Evolutionary conservation across 495 filamentous ascomycete genomes (phyloP).

Genomic region (Neurospora cerealis): DNA sequence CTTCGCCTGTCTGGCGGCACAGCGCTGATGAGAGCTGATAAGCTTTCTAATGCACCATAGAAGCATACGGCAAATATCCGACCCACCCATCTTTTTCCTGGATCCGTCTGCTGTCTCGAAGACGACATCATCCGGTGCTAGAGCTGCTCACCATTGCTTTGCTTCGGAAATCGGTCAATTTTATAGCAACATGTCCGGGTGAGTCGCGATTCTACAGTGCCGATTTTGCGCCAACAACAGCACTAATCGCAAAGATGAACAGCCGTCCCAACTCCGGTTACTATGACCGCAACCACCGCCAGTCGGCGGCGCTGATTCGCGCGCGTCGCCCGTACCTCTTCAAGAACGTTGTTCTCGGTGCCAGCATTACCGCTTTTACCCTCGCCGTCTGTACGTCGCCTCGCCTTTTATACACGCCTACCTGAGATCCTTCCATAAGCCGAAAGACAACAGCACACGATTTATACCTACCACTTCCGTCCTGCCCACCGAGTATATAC

Average conservation of each 20-base stretch:
- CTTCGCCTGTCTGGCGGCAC: neutral
- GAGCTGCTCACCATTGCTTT: neutral
- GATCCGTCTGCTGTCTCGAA: neutral
- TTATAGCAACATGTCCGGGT: conserved; percentile 14
- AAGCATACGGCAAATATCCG: conserved; percentile 3
- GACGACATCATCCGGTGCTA: neutral
- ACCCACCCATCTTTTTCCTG: conserved; percentile 3
- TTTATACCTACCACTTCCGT: neutral
- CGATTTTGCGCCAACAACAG: neutral
- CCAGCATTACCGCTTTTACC: conserved; percentile 56
- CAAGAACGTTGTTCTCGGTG: conserved; percentile 73
- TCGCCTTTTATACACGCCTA: neutral
- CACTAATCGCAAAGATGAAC: neutral
- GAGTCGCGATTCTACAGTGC: neutral
- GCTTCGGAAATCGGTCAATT: neutral
- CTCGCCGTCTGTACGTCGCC: conserved; percentile 60
- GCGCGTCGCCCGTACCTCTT: conserved; percentile 86
- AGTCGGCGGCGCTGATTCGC: conserved; percentile 74
- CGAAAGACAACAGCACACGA: neutral
- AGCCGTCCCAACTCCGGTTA: conserved; percentile 54
- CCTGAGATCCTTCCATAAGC: neutral
- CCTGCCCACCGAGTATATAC: neutral
- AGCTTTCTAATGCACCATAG: neutral
- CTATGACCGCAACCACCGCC: conserved; percentile 76
- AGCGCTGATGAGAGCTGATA: neutral